phyloP scores from a whole-genome alignment of 1,284 basidiomycete genomes.

The Naganishia sp. region DNA sequence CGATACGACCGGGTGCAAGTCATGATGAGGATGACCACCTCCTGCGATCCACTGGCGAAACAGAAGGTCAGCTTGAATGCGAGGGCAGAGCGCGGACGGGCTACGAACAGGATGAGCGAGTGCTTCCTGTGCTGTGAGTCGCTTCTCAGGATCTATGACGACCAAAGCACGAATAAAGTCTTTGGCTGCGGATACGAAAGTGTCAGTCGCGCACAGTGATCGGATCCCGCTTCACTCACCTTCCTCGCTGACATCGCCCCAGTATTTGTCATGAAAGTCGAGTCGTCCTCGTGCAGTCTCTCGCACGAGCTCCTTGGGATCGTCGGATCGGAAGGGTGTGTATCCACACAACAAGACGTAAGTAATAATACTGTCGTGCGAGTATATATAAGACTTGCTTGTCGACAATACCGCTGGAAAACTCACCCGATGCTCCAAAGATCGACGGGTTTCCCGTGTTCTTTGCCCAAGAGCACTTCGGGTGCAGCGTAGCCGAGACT shows the following conservation, averaged over 20 bases:
- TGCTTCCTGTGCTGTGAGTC: constrained; percentile 75
- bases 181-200: constrained; percentile 63
- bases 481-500: constrained; percentile 93
- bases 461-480: constrained; percentile 78
- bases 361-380: constrained; percentile 73
- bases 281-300: constrained; percentile 82
- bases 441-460: constrained; percentile 90
- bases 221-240: constrained; percentile 55
- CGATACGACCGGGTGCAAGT: constrained; percentile 68
- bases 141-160: constrained; percentile 68
- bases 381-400: background rate
- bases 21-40: constrained; percentile 58
- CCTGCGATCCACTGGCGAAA: constrained; percentile 57
- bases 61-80: background rate
- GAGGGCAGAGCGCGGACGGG: background rate
- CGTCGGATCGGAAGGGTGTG: constrained; percentile 85
- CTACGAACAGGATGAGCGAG: constrained; percentile 61
- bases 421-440: constrained; percentile 84
- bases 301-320: constrained; percentile 70
- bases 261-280: constrained; percentile 89
- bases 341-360: constrained; percentile 92
- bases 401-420: background rate
- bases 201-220: constrained; percentile 27
- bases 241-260: constrained; percentile 79
- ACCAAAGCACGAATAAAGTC: constrained; percentile 76